Conservation (phyloP, 371 early-diverging fungal genomes). For the Mortierella sp. region DNA sequence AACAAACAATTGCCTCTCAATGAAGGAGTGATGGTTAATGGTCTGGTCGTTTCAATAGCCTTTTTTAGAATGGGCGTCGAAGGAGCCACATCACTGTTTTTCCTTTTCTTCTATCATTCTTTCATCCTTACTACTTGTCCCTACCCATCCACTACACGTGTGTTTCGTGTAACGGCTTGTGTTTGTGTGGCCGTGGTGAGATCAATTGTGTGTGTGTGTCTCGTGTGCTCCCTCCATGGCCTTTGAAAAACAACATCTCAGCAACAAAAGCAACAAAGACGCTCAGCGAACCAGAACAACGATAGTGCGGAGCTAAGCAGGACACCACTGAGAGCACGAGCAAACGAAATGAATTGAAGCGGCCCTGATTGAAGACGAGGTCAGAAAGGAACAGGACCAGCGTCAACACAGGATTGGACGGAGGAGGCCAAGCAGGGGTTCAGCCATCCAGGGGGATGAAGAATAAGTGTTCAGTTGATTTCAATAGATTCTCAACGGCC, state of each 20-base stretch:
- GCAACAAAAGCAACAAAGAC: neutral
- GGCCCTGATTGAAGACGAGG: neutral
- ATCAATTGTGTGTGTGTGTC: neutral
- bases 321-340: too few relatives aligned
- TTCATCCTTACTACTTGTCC: neutral
- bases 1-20: neutral
- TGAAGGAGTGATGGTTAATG: neutral
- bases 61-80: neutral
- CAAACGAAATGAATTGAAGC: too few relatives aligned
- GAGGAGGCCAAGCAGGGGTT: neutral
- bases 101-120: neutral
- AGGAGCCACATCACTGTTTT: neutral
- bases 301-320: neutral
- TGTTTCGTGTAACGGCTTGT: constrained; percentile 8
- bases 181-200: neutral
- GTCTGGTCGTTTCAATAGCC: neutral
- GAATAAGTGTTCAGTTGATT: neutral
- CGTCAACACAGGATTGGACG: neutral
- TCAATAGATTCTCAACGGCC: neutral
- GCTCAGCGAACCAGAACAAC: neutral
- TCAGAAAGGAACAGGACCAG: neutral
- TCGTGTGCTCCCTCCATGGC: neutral
- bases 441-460: neutral
- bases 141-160: neutral
- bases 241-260: neutral